Evolutionary conservation across 495 filamentous ascomycete species (phyloP).

Genomic region (Aspergillus saccharolyticus): DNA sequence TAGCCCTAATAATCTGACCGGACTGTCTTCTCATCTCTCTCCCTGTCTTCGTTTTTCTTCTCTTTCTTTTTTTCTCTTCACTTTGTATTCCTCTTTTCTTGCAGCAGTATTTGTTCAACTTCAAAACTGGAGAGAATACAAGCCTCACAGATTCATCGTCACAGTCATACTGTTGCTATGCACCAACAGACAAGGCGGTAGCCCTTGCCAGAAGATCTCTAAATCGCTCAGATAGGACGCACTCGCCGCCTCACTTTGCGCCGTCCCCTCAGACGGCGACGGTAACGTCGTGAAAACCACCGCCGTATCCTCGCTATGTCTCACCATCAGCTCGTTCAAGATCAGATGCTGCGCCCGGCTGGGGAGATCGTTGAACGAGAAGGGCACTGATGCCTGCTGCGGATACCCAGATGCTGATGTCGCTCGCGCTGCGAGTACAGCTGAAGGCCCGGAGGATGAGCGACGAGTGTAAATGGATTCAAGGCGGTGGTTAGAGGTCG

Average conservation of each 20-base stretch:
- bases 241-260: conserved; percentile 62
- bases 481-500: conserved; percentile 14
- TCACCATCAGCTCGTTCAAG: conserved; percentile 74
- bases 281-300: conserved; percentile 81
- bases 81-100: neutral
- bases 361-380: conserved; percentile 83
- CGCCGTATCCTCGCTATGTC: conserved; percentile 65
- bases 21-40: neutral
- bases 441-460: conserved; percentile 22
- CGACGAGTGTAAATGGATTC: conserved; percentile 54
- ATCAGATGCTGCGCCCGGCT: conserved; percentile 80
- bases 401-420: conserved; percentile 45
- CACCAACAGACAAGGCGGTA: conserved; percentile 70
- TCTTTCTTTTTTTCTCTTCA: conserved; percentile 9
- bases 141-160: conserved; percentile 65
- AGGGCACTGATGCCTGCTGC: conserved; percentile 51
- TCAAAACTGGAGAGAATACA: neutral
- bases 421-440: neutral
- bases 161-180: conserved; percentile 90
- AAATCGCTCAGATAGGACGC: conserved; percentile 69
- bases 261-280: conserved; percentile 70
- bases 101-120: neutral
- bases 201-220: conserved; percentile 64
- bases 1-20: neutral
- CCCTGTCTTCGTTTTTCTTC: neutral